phyloP scores from a whole-genome alignment of 192 early-diverging fungal genomes.

The Paraglomus brasilianum region DNA sequence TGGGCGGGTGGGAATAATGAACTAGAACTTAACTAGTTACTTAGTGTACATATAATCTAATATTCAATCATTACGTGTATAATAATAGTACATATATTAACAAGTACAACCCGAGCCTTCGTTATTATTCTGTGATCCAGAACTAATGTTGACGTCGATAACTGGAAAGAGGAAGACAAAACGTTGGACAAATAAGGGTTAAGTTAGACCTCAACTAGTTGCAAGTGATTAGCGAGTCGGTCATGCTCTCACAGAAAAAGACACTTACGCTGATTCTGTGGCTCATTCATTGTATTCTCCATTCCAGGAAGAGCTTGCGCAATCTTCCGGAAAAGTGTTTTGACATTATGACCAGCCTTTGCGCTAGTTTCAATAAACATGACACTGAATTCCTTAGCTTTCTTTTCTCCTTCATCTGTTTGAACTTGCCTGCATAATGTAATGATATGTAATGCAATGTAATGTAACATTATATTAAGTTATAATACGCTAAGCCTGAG shows the following conservation, averaged over 20 bases:
- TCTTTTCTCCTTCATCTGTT: slow-evolving; percentile 96
- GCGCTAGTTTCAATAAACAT: slow-evolving; percentile 99
- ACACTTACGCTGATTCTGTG: slow-evolving; percentile 36
- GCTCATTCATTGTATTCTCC: slow-evolving; percentile 65
- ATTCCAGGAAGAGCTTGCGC: slow-evolving; percentile 87
- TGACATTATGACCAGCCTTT: slow-evolving; percentile 98
- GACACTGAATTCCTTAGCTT: slow-evolving; percentile 92
- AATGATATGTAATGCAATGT: not conserved
- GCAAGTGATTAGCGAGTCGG: too few relatives aligned
- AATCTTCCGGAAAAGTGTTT: slow-evolving; percentile 95
- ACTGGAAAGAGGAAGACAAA: slow-evolving; percentile 32
- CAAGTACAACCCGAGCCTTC: slow-evolving; percentile 56
- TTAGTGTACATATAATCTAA: too few relatives aligned
- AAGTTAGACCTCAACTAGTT: not conserved
- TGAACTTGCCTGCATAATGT: slow-evolving; percentile 72
- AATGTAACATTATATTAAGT: not conserved
- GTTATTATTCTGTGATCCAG: slow-evolving; percentile 41
- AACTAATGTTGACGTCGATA: slow-evolving; percentile 56
- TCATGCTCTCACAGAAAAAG: too few relatives aligned
- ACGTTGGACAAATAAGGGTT: not conserved
- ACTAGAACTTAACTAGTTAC: too few relatives aligned
- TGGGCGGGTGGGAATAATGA: too few relatives aligned
- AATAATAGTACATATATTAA: slow-evolving; percentile 27
- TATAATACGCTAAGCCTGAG: not conserved
- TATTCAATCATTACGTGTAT: too few relatives aligned